A percentile compares a stretch with the other conserved stretches of the same genome.
These are phyloP conservation scores for Lichina pygmaea DNA, from an alignment of 495 filamentous ascomycete genomes.

Conservation along the genomic window DNA sequence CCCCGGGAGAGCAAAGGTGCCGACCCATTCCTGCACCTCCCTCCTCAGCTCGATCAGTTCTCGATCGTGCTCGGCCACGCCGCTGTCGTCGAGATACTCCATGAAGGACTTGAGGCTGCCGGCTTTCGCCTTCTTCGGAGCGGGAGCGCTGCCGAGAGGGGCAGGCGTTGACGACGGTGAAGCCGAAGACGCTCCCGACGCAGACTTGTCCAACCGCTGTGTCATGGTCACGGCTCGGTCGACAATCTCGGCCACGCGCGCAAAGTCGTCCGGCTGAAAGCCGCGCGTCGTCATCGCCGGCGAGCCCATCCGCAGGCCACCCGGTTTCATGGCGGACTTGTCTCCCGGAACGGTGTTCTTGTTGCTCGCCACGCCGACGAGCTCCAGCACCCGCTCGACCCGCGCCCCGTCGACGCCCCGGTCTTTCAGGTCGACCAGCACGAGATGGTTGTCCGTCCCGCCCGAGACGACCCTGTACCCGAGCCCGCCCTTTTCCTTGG, in stretches of 20 bases:
- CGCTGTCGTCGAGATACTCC: conserved; percentile 29
- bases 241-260: conserved; percentile 76
- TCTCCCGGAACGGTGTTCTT: conserved; percentile 98
- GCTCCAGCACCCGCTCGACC: conserved; percentile 81
- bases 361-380: conserved; percentile 86
- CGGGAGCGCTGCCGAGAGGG: no score
- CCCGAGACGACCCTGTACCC: conserved; percentile 82
- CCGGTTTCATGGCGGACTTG: conserved; percentile 72
- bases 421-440: conserved; percentile 85
- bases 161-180: no score
- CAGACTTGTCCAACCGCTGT: conserved; percentile 55
- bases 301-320: conserved; percentile 74
- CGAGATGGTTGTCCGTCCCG: conserved; percentile 90
- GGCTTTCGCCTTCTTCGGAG: conserved; percentile 34
- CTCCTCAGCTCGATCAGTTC: conserved; percentile 70
- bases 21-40: conserved; percentile 90
- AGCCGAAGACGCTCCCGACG: conserved; percentile 23
- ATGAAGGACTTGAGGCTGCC: conserved; percentile 61
- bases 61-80: conserved; percentile 52
- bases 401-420: conserved; percentile 73
- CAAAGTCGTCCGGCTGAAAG: conserved; percentile 67
- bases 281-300: conserved; percentile 96
- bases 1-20: conserved; percentile 81
- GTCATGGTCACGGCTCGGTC: conserved; percentile 73
- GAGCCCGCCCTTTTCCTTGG: conserved; percentile 45